Evolutionary conservation across 1,139 yeast genomes (phyloP), one percentile per base, ranked within the genome.

Genomic region (Yamadazyma diddensiae): DNA sequence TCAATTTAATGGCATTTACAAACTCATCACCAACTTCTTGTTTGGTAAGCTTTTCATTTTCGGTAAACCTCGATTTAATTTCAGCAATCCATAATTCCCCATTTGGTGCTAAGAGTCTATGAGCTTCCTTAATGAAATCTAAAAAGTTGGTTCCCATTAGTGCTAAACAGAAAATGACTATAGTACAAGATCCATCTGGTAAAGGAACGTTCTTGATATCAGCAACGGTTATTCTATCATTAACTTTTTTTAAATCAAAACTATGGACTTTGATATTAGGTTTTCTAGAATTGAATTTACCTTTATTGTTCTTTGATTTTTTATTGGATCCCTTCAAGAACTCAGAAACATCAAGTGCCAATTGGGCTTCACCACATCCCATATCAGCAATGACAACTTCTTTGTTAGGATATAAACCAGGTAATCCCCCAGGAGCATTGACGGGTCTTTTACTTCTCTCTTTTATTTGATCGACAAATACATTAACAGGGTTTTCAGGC

Each of bases 81-180:
- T 92, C 99, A 1, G 97, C 94, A 37, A 92, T 87, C 98, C 98
- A 94, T 30, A 92, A 63, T 52, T 90, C 96, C 15, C 99, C 98
- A 38, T 86, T 72, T 26, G 96, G 96, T 9, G 88, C 82, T 36
- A 92, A 66, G 15, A 92, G 71, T 46, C 99, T 73, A 53, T 84
- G 71, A 1, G 97, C 98, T 55, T 92, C 99, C 38, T 80, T 70
- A 36, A 92, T 77, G 53, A 92, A 94, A 53, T 92, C 97, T 39
- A 90, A 65, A 55, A 90, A 88, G 53, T 92, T 92, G 5, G 97
- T 92, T 5, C 99, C 98, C 99, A 94, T 92, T 45, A 92, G 69
- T 0, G 97, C 94, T 37, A 92, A 70, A 57, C 98, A 92, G 57
- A 90, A 92, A 8, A 92, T 76, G 11, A 86, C 98, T 29, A 92